Conservation (phyloP, 805 yeast species). For the Candida nemodendra region DNA sequence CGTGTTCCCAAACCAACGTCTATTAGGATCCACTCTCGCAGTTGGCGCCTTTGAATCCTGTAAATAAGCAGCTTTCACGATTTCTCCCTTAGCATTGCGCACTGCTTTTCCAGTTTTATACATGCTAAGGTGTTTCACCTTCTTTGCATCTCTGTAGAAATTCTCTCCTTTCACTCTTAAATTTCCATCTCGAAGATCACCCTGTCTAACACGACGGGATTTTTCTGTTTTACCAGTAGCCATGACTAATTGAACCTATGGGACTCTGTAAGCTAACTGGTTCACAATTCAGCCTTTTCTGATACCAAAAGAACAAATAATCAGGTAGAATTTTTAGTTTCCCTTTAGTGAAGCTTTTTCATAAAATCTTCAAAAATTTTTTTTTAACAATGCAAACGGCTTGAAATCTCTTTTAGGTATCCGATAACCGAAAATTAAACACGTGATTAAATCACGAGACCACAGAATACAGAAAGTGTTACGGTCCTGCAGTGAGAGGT, state of each 20-base stretch:
- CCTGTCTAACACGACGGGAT: conserved; percentile 79
- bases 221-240: conserved; percentile 93
- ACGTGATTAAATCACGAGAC: too few species aligned
- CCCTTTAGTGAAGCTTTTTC: too few species aligned
- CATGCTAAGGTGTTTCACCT: conserved; percentile 87
- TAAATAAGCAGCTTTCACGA: conserved; percentile 80
- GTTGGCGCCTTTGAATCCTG: conserved; percentile 85
- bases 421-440: too few species aligned
- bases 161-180: conserved; percentile 95
- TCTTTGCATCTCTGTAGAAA: conserved; percentile 91
- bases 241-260: too few species aligned
- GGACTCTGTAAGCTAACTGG: too few species aligned
- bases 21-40: conserved; percentile 93
- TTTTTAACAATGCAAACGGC: neutral
- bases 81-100: conserved; percentile 84
- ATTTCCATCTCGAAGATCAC: conserved; percentile 82
- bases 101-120: conserved; percentile 88
- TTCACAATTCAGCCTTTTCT: too few species aligned
- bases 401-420: too few species aligned
- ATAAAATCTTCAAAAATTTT: conserved; percentile 9
- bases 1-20: conserved; percentile 97
- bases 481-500: too few species aligned
- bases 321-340: too few species aligned
- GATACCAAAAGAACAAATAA: too few species aligned
- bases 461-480: too few species aligned